Evolutionary conservation across 169 alveolate genomes (phyloP).

Genomic region (Eimeria necatrix): DNA sequence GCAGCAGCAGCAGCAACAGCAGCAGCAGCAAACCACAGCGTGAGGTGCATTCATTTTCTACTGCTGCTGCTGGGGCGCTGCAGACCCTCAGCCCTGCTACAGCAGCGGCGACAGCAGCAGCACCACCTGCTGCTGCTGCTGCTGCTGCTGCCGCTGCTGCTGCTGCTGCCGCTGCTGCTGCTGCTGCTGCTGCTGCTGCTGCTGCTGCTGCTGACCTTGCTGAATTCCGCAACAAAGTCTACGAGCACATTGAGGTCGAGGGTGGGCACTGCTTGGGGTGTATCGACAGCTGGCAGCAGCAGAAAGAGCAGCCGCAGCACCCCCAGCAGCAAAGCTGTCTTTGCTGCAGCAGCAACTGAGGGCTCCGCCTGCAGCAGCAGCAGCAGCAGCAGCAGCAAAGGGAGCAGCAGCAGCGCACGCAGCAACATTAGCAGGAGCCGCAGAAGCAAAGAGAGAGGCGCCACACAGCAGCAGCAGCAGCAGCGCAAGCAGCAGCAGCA

Average conservation of each 20-base stretch:
- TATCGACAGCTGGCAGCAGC: neutral
- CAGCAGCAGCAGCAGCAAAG: neutral
- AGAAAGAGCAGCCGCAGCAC: neutral
- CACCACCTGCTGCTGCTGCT: slow-evolving; percentile 94
- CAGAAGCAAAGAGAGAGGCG: no score
- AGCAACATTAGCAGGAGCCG: neutral
- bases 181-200: slow-evolving; percentile 80
- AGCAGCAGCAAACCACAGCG: no score
- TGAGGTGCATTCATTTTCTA: no score
- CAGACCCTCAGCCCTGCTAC: neutral
- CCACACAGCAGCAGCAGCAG: no score
- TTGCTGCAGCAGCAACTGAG: neutral
- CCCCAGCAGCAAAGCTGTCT: slow-evolving; percentile 29
- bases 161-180: slow-evolving; percentile 75
- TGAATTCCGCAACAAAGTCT: slow-evolving; percentile 12
- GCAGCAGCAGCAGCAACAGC: no score
- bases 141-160: slow-evolving; percentile 91
- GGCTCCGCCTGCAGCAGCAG: slow-evolving; percentile 34
- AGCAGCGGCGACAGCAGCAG: neutral
- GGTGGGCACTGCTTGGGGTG: neutral
- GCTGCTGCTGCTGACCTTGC: slow-evolving; percentile 49
- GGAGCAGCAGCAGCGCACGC: neutral
- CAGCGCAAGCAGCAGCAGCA: no score
- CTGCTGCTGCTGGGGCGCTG: neutral
- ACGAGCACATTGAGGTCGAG: neutral